Conservation (phyloP, 2,329 filamentous ascomycete species). For the Penicillium sp. region DNA sequence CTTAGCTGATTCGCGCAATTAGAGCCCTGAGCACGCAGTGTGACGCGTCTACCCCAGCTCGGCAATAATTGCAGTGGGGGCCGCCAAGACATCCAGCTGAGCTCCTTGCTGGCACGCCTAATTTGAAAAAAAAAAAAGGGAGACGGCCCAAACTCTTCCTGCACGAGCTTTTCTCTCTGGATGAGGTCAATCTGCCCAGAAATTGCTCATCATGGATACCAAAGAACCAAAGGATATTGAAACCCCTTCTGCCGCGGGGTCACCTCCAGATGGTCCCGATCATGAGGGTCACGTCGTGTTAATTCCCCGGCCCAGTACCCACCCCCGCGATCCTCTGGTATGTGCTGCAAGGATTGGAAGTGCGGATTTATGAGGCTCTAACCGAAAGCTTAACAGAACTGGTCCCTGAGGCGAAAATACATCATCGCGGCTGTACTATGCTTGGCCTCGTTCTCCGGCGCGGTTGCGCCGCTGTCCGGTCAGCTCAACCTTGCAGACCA, state of each 20-base stretch:
- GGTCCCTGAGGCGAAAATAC: slow-evolving; percentile 33
- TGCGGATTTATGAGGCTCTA: neutral
- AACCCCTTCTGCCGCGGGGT: neutral
- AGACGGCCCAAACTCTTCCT: neutral
- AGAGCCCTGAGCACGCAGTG: neutral
- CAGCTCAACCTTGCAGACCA: slow-evolving; percentile 40
- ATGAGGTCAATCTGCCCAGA: neutral
- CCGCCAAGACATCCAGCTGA: slow-evolving; percentile 2
- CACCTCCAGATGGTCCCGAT: neutral
- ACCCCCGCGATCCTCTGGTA: slow-evolving; percentile 38
- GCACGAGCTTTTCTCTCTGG: neutral
- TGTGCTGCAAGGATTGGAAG: neutral
- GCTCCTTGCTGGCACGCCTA: neutral
- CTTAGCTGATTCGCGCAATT: neutral
- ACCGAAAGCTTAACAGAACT: slow-evolving; percentile 30
- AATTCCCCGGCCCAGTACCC: slow-evolving; percentile 39
- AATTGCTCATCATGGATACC: neutral
- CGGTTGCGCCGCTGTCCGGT: slow-evolving; percentile 35
- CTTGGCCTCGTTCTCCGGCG: slow-evolving; percentile 39
- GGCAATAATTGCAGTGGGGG: neutral
- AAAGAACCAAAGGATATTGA: slow-evolving; percentile 13
- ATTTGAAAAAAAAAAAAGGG: neutral
- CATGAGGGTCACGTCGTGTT: slow-evolving; percentile 29
- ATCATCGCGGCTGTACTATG: slow-evolving; percentile 35
- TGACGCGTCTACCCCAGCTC: slow-evolving; percentile 4